phyloP scores from a whole-genome alignment of 306 rosid genomes.

The Corylus avellana region DNA sequence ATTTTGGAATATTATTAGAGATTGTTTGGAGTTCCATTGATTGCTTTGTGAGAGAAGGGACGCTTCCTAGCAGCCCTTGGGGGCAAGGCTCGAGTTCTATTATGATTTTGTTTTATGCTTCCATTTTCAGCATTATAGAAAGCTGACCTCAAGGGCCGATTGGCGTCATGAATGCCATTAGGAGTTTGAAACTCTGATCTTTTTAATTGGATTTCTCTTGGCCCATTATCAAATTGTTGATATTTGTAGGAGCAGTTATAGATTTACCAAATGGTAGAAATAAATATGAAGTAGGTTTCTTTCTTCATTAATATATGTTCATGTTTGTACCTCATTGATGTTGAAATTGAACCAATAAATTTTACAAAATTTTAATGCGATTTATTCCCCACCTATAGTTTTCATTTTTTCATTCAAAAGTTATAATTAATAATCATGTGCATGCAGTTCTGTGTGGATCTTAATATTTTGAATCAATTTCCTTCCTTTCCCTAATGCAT shows the following conservation, averaged over 20 bases:
- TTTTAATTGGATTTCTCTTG: neutral
- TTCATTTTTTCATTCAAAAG: neutral
- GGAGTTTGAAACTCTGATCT: neutral
- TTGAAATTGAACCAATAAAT: neutral
- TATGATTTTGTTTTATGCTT: neutral
- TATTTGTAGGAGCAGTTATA: neutral
- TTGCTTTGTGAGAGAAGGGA: neutral
- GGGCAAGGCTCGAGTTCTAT: neutral
- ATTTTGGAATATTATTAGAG: neutral
- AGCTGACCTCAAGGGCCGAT: neutral
- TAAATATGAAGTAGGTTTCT: neutral
- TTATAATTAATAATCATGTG: neutral
- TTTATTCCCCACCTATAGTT: neutral
- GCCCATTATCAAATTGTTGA: neutral
- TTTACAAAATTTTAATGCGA: neutral
- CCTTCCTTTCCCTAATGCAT: conserved; percentile 25
- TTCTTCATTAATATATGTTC: neutral
- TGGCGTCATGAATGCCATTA: neutral
- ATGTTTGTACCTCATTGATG: neutral
- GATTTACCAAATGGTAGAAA: neutral
- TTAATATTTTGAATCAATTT: conserved; percentile 19
- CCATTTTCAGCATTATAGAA: neutral
- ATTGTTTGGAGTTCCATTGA: neutral
- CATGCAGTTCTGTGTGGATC: neutral
- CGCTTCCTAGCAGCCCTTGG: neutral